phyloP scores from a whole-genome alignment of 1,139 yeast species.

The Tardiomyces digboiensis region DNA sequence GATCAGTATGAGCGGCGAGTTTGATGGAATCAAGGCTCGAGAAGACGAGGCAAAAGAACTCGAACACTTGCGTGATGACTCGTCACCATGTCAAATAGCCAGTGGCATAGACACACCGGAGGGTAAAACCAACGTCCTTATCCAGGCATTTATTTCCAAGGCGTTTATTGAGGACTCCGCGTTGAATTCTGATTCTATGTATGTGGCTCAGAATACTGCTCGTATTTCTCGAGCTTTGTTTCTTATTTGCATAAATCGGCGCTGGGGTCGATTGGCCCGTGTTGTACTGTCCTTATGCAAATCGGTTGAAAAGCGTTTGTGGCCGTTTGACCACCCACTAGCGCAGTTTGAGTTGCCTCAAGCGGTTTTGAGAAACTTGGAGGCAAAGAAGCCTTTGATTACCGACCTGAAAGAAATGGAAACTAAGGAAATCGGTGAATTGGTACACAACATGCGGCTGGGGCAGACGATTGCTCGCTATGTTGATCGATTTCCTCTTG shows the following conservation, averaged over 20 bases:
- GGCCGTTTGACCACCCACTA: constrained; percentile 82
- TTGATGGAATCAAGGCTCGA: constrained; percentile 72
- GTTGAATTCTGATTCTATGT: constrained; percentile 86
- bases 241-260: constrained; percentile 62
- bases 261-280: constrained; percentile 63
- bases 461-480: constrained; percentile 56
- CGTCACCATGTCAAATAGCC: constrained; percentile 79
- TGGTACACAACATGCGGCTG: constrained; percentile 59
- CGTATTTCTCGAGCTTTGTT: constrained; percentile 78
- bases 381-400: constrained; percentile 74
- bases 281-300: constrained; percentile 57
- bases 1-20: constrained; percentile 79
- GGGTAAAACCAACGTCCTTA: constrained; percentile 69
- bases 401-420: constrained; percentile 57
- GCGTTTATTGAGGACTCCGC: constrained; percentile 82
- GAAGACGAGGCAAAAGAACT: constrained; percentile 83
- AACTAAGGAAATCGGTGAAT: constrained; percentile 74
- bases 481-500: constrained; percentile 62
- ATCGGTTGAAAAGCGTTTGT: constrained; percentile 71
- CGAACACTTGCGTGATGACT: constrained; percentile 53
- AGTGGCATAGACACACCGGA: constrained; percentile 63
- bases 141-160: constrained; percentile 79
- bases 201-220: constrained; percentile 89
- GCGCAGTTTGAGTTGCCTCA: constrained; percentile 73
- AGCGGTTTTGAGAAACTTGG: constrained; percentile 56